Percentiles rank a stretch among this genome's conserved stretches.
phyloP scores from a whole-genome alignment of 108 stramenopile species.

The Cyclotella sp. region DNA sequence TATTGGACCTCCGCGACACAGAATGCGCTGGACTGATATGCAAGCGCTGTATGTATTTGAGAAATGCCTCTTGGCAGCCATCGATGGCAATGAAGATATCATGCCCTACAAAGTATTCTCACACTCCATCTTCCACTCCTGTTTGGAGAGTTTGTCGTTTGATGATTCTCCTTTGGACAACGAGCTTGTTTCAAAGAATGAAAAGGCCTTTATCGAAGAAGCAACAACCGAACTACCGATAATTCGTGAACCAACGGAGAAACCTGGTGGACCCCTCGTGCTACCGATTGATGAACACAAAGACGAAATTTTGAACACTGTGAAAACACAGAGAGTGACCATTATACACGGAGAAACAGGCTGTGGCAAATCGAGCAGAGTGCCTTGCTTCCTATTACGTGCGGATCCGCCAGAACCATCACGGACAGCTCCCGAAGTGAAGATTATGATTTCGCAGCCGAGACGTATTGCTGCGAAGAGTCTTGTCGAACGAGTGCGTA shows the following conservation, averaged over 20 bases:
- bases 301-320: constrained; percentile 62
- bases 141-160: constrained; percentile 37
- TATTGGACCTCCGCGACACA: constrained; percentile 23
- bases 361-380: constrained; percentile 3
- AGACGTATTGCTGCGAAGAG: constrained; percentile 88
- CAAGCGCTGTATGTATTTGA: constrained; percentile 60
- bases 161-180: constrained; percentile 34
- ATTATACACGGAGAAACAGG: constrained; percentile 90
- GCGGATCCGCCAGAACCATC: constrained; percentile 65
- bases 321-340: constrained; percentile 78
- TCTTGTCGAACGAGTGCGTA: constrained; percentile 83
- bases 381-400: constrained; percentile 88
- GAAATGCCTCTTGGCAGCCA: constrained; percentile 35
- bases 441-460: constrained; percentile 92
- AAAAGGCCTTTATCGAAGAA: constrained; percentile 28
- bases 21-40: constrained; percentile 50
- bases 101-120: constrained; percentile 46
- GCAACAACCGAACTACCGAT: constrained; percentile 3
- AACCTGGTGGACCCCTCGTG: neutral
- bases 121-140: constrained; percentile 39
- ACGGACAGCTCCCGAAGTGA: constrained; percentile 53
- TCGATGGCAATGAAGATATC: constrained; percentile 10
- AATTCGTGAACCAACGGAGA: neutral
- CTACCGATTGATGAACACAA: constrained; percentile 85
- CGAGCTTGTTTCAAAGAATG: constrained; percentile 36